Conservation (phyloP, 768 basidiomycete genomes). For the Suillus clintonianus region DNA sequence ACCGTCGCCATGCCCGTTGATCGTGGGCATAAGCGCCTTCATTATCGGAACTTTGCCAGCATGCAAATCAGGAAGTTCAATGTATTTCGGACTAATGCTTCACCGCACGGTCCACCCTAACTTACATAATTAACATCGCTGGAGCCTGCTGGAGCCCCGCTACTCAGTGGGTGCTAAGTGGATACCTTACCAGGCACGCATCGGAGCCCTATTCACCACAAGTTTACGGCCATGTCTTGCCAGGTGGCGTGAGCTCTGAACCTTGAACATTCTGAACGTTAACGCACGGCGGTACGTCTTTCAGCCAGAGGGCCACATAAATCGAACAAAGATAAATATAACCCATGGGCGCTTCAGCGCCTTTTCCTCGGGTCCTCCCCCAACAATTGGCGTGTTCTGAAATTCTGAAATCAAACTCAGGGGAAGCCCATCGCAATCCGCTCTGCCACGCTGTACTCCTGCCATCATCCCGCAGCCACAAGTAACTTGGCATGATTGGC, state of each 20-base stretch:
- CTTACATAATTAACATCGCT: not conserved
- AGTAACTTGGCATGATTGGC: not conserved
- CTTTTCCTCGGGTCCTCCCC: not conserved
- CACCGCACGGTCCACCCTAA: not conserved
- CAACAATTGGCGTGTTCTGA: not conserved
- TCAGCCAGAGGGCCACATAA: not conserved
- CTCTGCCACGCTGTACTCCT: not conserved
- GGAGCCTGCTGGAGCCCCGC: not conserved
- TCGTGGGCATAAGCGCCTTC: not conserved
- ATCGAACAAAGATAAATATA: not conserved
- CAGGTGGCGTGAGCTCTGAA: not conserved
- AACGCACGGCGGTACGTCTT: not conserved
- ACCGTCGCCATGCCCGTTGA: not conserved
- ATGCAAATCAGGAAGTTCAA: not conserved
- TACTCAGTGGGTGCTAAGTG: not conserved
- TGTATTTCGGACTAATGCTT: not conserved
- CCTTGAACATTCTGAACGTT: not conserved
- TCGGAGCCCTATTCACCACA: not conserved
- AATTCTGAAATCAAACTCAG: not conserved
- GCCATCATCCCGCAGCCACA: not conserved
- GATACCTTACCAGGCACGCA: not conserved
- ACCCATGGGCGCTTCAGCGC: not conserved
- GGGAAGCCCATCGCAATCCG: not conserved
- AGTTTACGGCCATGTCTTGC: not conserved
- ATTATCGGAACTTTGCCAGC: not conserved